These are phyloP conservation scores for Secale cereale DNA, from an alignment of 176 grass and related monocot species.

Conservation along the genomic window DNA sequence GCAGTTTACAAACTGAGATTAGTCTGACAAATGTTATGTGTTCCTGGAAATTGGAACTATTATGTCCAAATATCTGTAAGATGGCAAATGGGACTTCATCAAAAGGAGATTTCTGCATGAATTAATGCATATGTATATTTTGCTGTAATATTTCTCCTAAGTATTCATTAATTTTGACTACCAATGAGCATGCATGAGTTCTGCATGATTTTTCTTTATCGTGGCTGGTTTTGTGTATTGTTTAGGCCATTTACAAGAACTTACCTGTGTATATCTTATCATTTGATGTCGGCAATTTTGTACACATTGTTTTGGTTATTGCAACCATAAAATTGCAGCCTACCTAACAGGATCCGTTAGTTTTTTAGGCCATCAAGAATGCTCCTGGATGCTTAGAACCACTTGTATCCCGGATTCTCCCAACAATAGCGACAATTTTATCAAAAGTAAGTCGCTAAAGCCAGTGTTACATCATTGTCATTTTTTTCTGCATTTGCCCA, in stretches of 20 bases:
- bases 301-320: neutral
- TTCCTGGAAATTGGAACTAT: neutral
- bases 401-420: constrained; percentile 78
- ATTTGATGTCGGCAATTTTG: neutral
- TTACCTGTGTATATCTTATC: constrained; percentile 14
- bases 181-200: neutral
- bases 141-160: neutral
- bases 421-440: constrained; percentile 72
- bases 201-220: neutral
- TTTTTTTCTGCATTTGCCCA: constrained; percentile 1
- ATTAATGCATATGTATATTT: constrained; percentile 12
- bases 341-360: constrained; percentile 46
- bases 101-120: constrained; percentile 17
- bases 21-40: neutral
- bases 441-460: constrained; percentile 55
- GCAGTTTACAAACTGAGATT: neutral
- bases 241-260: neutral
- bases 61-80: constrained; percentile 4
- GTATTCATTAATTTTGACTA: neutral
- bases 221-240: neutral
- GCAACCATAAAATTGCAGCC: constrained; percentile 29
- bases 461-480: constrained; percentile 10
- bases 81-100: neutral
- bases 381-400: constrained; percentile 79
- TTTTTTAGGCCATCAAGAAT: constrained; percentile 94